Evolutionary conservation across 257 asterid species (phyloP), one percentile per base, ranked within the genome.

Genomic region (Scutellaria baicalensis): DNA sequence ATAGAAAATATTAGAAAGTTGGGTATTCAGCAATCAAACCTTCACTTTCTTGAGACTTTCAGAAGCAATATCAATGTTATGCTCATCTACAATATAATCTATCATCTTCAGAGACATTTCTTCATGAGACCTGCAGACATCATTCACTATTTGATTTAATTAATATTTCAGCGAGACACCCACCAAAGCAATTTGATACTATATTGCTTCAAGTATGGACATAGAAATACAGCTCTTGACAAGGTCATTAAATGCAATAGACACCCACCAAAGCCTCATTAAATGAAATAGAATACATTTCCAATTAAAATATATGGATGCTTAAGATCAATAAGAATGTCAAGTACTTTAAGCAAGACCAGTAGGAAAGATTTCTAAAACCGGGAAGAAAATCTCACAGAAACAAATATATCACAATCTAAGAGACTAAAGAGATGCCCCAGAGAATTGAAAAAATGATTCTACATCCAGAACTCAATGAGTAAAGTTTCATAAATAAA

Each of bases 91-190:
- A 59, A 90, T 76, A 79, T 81, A 82, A 69, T 84, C 93, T 76
- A 90, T 88, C 96, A 90, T 88, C 84, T 80, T 85, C 84, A 79
- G 74, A 73, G 97, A 92, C 96, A 90, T 92, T 59, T 90, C 96
- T 81, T 92, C 98, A 78, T 90, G 98, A 63, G 90, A 88, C 98
- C 97, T 92, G 88, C 65, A 83, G 50, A 61, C 59, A 21, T 62
- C 51, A 66, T 66, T 75, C 68, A 43, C 2, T 69, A 60, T 75
- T 59, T 70, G 21, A 64, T 36, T 56, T 10, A 11, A 52, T 60
- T 4, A 69, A 57, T 55, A 33, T 60, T 83, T 63, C 50, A 64
- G 67, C 55, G 16, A 47, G 70, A 61, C 27, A 36, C 47, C 23
- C 6, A 51, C 14, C 45, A 38, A 6, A 57, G 66, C 61, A 74